Base-by-base conservation (phyloP, 129 eudicot genomes). In the Chrysanthemum seticuspe region DNA sequence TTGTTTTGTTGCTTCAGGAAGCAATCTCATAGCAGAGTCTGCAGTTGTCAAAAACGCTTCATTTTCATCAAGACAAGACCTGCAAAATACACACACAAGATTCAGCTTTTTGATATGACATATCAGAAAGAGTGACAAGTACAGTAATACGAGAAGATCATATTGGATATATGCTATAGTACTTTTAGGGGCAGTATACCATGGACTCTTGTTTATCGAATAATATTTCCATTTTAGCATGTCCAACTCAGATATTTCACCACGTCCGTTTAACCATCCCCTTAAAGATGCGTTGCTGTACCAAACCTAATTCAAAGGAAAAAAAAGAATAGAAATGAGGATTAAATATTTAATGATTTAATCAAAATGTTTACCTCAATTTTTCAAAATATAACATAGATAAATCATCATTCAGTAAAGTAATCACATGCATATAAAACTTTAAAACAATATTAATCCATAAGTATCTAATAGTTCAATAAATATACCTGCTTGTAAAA, bases 21-120 rank as follows among this genome's bases (percentile, higher is more conserved):
- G 83, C 73, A 86, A 72, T 74, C 73, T 84, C 11, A 87, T 73
- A n/a, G 93, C 86, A 36, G 98, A 94, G 83, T 94, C 98, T 64
- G 96, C 91, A 19, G 97, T 87, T 12, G 98, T 90, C 72, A 93
- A 79, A 75, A 84, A 94, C 19, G 98, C 82, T 81, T 94, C 85
- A 69, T 94, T 90, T 80, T 90, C 96, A 75, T 90, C 97, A 13
- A 94, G 79, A 74, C 73, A 87, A 25, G 96, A 94, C 98, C 98
- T 94, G 82, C 34, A 4, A 44, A 67, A 52, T 10, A 75, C 51
- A 21, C 49, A 70, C 14, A n/a, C 0, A 57, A 21, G 40, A 10
- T 4, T 51, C 54, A 3, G 7, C 49, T 40, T 65, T 65, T 65
- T 40, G 1, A 8, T 1, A 65, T 65, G 53, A 40, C 53, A 40